Evolutionary conservation across 352 stramenopile genomes (phyloP).

Genomic region (Saprolegnia diclina): DNA sequence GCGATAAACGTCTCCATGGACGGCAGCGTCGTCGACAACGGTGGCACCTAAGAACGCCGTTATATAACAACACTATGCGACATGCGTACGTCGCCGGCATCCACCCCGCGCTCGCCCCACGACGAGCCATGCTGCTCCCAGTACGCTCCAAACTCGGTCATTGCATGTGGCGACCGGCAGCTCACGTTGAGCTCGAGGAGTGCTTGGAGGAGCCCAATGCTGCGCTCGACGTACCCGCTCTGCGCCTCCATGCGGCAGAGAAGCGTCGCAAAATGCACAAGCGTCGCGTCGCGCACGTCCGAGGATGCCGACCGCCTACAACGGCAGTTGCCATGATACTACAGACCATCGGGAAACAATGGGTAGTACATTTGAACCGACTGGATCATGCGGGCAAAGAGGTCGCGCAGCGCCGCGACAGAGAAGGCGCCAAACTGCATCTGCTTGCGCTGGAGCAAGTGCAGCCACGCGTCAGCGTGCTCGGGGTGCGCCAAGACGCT

Average conservation of each 20-base stretch:
- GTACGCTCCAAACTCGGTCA: slow-evolving; percentile 31
- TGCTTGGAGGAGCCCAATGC: slow-evolving; percentile 60
- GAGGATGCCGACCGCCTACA: background rate
- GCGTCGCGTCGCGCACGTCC: background rate
- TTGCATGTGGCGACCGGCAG: background rate
- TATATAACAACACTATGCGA: background rate
- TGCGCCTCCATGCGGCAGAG: slow-evolving; percentile 53
- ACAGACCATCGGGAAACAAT: too few relatives aligned
- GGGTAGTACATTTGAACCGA: slow-evolving; percentile 46
- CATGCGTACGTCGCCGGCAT: background rate
- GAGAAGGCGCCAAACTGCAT: slow-evolving; percentile 72
- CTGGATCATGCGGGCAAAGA: slow-evolving; percentile 58
- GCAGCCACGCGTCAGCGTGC: slow-evolving; percentile 51
- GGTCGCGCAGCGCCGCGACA: slow-evolving; percentile 53
- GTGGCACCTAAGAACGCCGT: background rate
- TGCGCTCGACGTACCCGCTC: slow-evolving; percentile 53
- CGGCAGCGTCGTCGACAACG: background rate
- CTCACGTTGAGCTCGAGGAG: slow-evolving; percentile 48
- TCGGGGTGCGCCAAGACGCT: slow-evolving; percentile 46
- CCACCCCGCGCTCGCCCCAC: slow-evolving; percentile 32
- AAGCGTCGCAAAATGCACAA: slow-evolving; percentile 26
- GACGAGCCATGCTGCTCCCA: slow-evolving; percentile 33
- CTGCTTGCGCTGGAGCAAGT: slow-evolving; percentile 41
- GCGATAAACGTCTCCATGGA: slow-evolving; percentile 3
- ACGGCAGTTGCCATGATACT: too few relatives aligned